Evolutionary conservation across 441 rosid genomes (phyloP), one percentile per base, ranked within the genome.

Genomic region (Adansonia gregorii): DNA sequence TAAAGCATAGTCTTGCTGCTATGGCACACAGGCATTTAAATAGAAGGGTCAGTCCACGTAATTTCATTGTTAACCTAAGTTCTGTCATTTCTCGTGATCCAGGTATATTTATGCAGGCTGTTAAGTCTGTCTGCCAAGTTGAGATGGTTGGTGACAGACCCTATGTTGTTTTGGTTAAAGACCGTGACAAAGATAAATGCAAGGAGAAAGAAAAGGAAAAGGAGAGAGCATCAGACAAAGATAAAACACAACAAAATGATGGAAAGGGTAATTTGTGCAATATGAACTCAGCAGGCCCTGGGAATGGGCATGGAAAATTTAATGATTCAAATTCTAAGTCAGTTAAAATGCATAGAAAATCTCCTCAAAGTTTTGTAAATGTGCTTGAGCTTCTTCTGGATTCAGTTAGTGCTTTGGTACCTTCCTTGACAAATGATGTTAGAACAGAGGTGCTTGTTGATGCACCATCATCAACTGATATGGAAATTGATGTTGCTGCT

Each of bases 101-200:
- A 20, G 79, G 85, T 49, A 85, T 88, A 75, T 96, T 96, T 82
- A 87, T 96, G 89, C 89, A 85, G 85, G 97, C 98, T 68, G 98
- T 93, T 78, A 88, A 82, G 76, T 81, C 96, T 74, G 91, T 92
- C 76, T 94, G 99, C 82, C 98, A 92, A 87, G 89, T 96, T 81
- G 98, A 96, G 89, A 96, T 93, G 96, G 95, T 86, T 43, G 98
- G 98, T 82, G 99, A 96, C 59, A 91, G 98, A 85, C 98, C 99
- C 59, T 93, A 90, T 72, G 72, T 96, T 75, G 91, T 92, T 79
- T 85, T 94, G 88, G 82, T 93, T 78, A 96, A 96, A 85, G 99
- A 96, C 73, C 90, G 96, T 56, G 99, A 94, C 80, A 96, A 89
- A 81, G 96, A 88, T 46, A 96, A 90, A 84, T 72, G 49, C 82